Evolutionary conservation across 73 alveolate genomes (phyloP), one percentile per base, ranked within the genome.

Genomic region (Symbiodinium pilosum): DNA sequence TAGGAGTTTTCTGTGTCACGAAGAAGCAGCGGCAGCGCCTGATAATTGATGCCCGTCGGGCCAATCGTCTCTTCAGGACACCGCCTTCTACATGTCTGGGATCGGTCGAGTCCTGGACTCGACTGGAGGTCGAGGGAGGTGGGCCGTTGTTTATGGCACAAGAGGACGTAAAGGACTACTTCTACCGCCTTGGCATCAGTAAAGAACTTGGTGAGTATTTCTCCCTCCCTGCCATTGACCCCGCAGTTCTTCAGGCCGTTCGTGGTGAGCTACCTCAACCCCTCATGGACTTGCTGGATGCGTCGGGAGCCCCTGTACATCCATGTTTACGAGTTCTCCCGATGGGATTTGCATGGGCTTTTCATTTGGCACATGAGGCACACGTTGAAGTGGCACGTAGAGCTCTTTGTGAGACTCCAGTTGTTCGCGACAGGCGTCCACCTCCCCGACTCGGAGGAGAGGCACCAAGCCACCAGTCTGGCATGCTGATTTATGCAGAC

Each of bases 81-180:
- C 95, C 95, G 2, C 95, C 95, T 12, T 54, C 77, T 7, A 88
- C 95, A 0, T 2, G 40, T 7, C 28, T 88, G 87, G 95, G 95
- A 7, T 11, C 41, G 7, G 41, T 68, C 3, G 98, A 92, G 0
- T 12, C 52, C 1, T 92, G 98, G 98, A 9, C 59, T 0, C 69
- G 98, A 3, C 54, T 92, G n/a, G 92, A 92, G 36, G 68, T 92
- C 21, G 42, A 38, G 4, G 24, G 47, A 36, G 84, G 20, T 43
- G 87, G 24, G 20, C 42, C 24, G 4, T 14, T 92, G 26, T 92
- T 73, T 34, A 9, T 69, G 5, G 98, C 91, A 0, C 98, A 92
- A 24, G 98, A 75, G 38, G 98, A 92, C 44, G 91, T 92, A 11
- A 68, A 43, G 54, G 97, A 68, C 68, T 91, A 40, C 28, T 91